These are phyloP conservation scores for Kockovaella imperatae DNA, from an alignment of 768 basidiomycete genomes.

Conservation along the genomic window DNA sequence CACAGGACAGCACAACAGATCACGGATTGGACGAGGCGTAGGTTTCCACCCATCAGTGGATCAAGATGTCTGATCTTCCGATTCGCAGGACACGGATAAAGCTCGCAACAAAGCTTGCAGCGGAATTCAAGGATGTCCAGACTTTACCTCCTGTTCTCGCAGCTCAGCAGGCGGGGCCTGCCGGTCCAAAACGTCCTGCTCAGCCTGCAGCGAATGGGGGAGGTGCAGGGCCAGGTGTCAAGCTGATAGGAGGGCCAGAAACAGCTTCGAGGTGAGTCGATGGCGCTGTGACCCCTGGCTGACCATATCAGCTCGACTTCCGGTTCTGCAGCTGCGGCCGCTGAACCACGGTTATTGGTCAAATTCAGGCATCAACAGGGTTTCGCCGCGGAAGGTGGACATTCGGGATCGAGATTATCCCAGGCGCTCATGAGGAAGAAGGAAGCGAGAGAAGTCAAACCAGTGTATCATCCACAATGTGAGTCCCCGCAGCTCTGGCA, in stretches of 20 bases:
- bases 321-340: neutral
- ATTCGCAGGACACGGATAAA: slow-evolving; percentile 39
- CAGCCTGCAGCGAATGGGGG: slow-evolving; percentile 5
- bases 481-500: slow-evolving; percentile 11
- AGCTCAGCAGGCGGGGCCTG: slow-evolving; percentile 70
- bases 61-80: slow-evolving; percentile 1
- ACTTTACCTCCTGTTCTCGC: slow-evolving; percentile 72
- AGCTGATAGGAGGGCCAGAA: slow-evolving; percentile 43
- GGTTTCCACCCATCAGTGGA: slow-evolving; percentile 14
- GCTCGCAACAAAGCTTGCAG: slow-evolving; percentile 73
- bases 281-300: neutral
- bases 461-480: slow-evolving; percentile 84
- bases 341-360: slow-evolving; percentile 34
- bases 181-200: slow-evolving; percentile 61
- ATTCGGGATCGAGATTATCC: slow-evolving; percentile 54
- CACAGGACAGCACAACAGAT: slow-evolving; percentile 23
- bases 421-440: slow-evolving; percentile 86
- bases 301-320: neutral
- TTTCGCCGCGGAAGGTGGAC: slow-evolving; percentile 44
- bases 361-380: slow-evolving; percentile 44
- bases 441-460: slow-evolving; percentile 86
- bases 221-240: slow-evolving; percentile 40
- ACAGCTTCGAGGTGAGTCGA: slow-evolving; percentile 35
- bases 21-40: slow-evolving; percentile 41
- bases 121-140: slow-evolving; percentile 82